A percentile compares a stretch with the other conserved stretches of the same genome.
phyloP scores from a whole-genome alignment of 257 asterid genomes.

The Haberlea rhodopensis region DNA sequence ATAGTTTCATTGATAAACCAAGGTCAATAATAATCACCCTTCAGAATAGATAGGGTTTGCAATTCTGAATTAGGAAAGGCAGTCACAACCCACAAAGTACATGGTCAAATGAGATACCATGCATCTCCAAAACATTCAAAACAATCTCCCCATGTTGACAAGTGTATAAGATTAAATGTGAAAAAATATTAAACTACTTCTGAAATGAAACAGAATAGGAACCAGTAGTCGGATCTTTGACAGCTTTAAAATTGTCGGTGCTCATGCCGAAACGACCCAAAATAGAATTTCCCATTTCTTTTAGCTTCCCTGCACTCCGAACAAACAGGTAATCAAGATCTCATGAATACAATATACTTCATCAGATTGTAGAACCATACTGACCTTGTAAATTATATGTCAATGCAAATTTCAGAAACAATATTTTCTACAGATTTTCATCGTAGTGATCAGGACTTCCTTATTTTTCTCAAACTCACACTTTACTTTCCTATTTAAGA shows the following conservation, averaged over 20 bases:
- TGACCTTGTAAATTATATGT: too few species aligned
- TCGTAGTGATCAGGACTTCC: too few species aligned
- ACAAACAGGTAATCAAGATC: conserved; percentile 1
- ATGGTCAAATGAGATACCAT: conserved; percentile 17
- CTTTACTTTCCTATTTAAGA: too few species aligned
- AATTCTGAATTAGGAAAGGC: too few species aligned
- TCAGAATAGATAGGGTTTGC: too few species aligned
- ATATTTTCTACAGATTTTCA: too few species aligned
- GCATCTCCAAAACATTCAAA: background rate
- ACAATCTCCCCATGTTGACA: background rate
- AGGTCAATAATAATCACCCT: too few species aligned
- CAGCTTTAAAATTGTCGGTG: conserved; percentile 86
- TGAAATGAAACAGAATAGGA: conserved; percentile 78
- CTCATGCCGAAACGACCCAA: conserved; percentile 96
- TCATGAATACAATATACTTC: too few species aligned
- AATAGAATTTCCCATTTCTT: conserved; percentile 86
- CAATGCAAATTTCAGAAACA: too few species aligned
- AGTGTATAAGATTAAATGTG: conserved; percentile 2
- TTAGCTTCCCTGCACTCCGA: conserved; percentile 67
- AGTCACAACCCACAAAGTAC: background rate
- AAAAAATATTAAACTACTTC: conserved; percentile 37
- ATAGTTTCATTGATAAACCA: too few species aligned
- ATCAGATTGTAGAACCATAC: too few species aligned
- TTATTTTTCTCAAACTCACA: too few species aligned
- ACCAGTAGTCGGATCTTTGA: conserved; percentile 87